These are phyloP conservation scores for Malassezia japonica DNA, from an alignment of 1,284 basidiomycete genomes.

Conservation along the genomic window DNA sequence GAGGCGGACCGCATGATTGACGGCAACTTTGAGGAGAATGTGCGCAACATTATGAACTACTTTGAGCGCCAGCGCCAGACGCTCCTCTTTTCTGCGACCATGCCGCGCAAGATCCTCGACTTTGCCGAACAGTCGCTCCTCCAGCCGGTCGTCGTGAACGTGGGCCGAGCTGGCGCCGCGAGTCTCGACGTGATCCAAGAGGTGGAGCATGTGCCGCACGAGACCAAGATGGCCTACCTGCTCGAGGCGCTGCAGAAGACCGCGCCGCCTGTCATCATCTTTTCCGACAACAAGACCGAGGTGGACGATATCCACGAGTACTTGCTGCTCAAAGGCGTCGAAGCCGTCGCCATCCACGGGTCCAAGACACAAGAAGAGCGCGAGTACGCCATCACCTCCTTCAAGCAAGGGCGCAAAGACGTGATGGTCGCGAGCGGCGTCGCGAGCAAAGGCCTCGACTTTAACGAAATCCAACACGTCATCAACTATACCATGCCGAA, in stretches of 20 bases:
- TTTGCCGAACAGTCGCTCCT: slow-evolving; percentile 93
- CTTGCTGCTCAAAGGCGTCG: slow-evolving; percentile 86
- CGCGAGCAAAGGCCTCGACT: slow-evolving; percentile 94
- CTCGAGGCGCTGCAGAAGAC: slow-evolving; percentile 97
- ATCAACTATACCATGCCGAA: slow-evolving; percentile 99
- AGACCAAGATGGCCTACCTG: slow-evolving; percentile 98
- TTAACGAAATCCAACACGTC: slow-evolving; percentile 94
- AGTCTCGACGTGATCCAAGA: slow-evolving; percentile 94
- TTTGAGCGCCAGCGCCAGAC: slow-evolving; percentile 96
- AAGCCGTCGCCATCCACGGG: slow-evolving; percentile 96
- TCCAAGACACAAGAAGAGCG: slow-evolving; percentile 97
- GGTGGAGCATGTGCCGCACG: slow-evolving; percentile 97
- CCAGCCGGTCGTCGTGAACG: slow-evolving; percentile 85
- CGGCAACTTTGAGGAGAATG: slow-evolving; percentile 95
- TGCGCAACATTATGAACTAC: slow-evolving; percentile 94
- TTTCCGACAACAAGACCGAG: slow-evolving; percentile 98
- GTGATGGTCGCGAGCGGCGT: slow-evolving; percentile 99
- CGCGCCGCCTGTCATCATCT: slow-evolving; percentile 92
- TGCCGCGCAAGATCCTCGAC: slow-evolving; percentile 97
- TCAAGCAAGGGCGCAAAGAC: slow-evolving; percentile 92
- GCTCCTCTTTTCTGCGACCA: slow-evolving; percentile 91
- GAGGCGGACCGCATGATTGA: slow-evolving; percentile 99
- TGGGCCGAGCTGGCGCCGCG: slow-evolving; percentile 93
- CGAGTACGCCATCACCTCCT: slow-evolving; percentile 94
- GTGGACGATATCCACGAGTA: slow-evolving; percentile 99